Conservation (phyloP, 345 rosid species). For the Atalantia buxifolia region DNA sequence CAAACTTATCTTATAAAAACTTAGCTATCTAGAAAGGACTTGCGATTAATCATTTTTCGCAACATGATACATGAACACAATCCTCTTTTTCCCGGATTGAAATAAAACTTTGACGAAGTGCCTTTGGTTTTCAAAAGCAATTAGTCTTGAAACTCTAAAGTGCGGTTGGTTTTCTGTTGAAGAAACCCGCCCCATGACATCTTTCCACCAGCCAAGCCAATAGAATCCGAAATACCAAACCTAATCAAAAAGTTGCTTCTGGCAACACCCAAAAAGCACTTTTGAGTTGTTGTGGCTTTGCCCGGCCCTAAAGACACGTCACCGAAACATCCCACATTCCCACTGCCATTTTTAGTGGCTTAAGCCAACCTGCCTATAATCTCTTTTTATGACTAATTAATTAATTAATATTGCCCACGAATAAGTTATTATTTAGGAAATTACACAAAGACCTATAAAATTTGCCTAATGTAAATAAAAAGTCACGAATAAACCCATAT, state of each 20-base stretch:
- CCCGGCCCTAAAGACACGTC: neutral
- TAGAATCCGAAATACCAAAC: neutral
- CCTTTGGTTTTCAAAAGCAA: neutral
- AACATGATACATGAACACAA: neutral
- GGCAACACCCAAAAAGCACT: slow-evolving; percentile 6
- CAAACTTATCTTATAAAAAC: neutral
- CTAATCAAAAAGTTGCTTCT: slow-evolving; percentile 4
- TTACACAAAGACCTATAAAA: too few species aligned
- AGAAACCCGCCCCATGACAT: neutral
- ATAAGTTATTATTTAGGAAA: neutral
- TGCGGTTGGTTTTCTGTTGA: neutral
- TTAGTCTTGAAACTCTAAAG: neutral
- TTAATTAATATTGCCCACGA: neutral
- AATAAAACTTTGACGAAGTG: neutral
- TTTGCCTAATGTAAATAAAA: too few species aligned
- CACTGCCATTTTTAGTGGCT: slow-evolving; percentile 11
- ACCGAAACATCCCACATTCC: neutral
- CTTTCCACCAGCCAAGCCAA: neutral
- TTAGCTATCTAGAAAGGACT: neutral
- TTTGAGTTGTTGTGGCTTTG: neutral
- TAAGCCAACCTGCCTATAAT: slow-evolving; percentile 26
- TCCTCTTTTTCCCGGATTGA: neutral
- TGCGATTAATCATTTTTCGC: neutral
- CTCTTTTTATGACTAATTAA: neutral
- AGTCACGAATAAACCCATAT: too few species aligned